Conservation (phyloP, 805 yeast species). For the Candida ponderosae region DNA sequence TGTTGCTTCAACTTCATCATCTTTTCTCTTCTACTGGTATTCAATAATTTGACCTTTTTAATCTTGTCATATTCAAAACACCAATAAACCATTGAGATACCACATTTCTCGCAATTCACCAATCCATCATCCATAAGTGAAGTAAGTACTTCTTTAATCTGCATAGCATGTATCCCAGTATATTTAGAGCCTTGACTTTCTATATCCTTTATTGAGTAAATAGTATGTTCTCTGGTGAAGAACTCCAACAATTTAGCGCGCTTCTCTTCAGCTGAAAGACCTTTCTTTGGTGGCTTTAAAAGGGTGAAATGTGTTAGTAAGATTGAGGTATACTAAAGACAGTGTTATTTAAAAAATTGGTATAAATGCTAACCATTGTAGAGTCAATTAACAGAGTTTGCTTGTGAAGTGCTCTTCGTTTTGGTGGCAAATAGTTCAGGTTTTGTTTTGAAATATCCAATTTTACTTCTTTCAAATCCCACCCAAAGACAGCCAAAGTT, state of each 20-base stretch:
- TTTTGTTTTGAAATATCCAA: too few species aligned
- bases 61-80: slow-evolving; percentile 29
- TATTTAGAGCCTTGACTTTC: slow-evolving; percentile 35
- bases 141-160: slow-evolving; percentile 43
- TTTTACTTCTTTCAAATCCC: too few species aligned
- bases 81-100: slow-evolving; percentile 45
- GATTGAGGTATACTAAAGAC: too few species aligned
- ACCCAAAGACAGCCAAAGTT: too few species aligned
- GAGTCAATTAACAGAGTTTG: too few species aligned
- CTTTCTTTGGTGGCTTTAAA: slow-evolving; percentile 16
- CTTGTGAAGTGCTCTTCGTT: too few species aligned
- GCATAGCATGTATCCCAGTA: slow-evolving; percentile 44
- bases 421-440: too few species aligned
- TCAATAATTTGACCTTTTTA: slow-evolving; percentile 10
- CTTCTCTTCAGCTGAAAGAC: slow-evolving; percentile 32
- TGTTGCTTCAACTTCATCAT: slow-evolving; percentile 8
- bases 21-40: slow-evolving; percentile 5
- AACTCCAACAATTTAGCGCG: slow-evolving; percentile 27
- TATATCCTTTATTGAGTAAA: slow-evolving; percentile 43
- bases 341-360: too few species aligned
- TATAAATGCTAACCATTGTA: too few species aligned
- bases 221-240: slow-evolving; percentile 30
- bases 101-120: slow-evolving; percentile 47
- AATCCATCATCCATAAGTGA: slow-evolving; percentile 40
- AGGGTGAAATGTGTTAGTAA: too few species aligned